These are phyloP conservation scores for Tetrapisispora taiwanensis DNA, from an alignment of 805 yeast genomes.

Conservation along the genomic window DNA sequence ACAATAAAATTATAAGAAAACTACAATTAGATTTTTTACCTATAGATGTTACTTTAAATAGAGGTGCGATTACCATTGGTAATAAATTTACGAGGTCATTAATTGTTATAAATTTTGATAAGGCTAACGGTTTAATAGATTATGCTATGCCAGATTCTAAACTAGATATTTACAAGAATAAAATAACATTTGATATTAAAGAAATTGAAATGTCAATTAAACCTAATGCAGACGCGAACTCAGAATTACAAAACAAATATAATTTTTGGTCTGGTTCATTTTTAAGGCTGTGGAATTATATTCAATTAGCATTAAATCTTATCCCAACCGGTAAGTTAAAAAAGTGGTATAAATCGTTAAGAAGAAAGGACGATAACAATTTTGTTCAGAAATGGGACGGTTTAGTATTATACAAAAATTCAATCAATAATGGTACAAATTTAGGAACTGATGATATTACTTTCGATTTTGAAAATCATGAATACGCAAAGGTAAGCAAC, in stretches of 20 bases:
- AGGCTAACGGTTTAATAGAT: constrained; percentile 51
- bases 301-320: background rate
- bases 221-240: constrained; percentile 60
- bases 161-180: constrained; percentile 48
- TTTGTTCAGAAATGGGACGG: constrained; percentile 59
- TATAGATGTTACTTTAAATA: constrained; percentile 44
- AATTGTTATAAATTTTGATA: constrained; percentile 48
- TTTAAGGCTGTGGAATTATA: constrained; percentile 16
- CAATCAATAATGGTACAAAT: constrained; percentile 31
- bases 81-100: constrained; percentile 69
- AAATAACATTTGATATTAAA: constrained; percentile 36
- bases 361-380: constrained; percentile 7
- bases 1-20: background rate
- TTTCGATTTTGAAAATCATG: constrained; percentile 36
- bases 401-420: constrained; percentile 46
- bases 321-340: background rate
- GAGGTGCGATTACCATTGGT: constrained; percentile 72
- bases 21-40: constrained; percentile 43
- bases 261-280: constrained; percentile 13
- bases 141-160: constrained; percentile 37
- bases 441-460: constrained; percentile 26
- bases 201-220: constrained; percentile 51
- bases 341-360: constrained; percentile 1
- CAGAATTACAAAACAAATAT: constrained; percentile 19
- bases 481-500: constrained; percentile 74